Evolutionary conservation across 2,329 filamentous ascomycete genomes (phyloP), one percentile per base, ranked within the genome.

Genomic region (Meredithiella fracta): DNA sequence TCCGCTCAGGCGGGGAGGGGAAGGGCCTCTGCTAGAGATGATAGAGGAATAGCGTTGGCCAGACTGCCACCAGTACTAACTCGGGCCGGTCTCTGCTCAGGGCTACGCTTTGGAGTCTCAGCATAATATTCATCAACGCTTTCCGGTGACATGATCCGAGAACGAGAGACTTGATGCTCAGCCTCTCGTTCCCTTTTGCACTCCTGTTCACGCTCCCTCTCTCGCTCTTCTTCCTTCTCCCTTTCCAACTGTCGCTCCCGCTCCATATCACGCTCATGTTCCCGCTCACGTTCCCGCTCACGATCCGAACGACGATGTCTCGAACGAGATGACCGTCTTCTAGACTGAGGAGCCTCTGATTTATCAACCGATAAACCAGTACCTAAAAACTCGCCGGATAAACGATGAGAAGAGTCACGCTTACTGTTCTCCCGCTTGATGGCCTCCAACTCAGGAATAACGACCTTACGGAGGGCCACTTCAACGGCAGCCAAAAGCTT

Each of bases 401-500:
- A 83, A 56, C 79, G 79, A 9, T 79, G 79, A 11, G 62, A 80
- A 61, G 62, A 80, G 61, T 84, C 77, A 60, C 83, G 80, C 61
- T 84, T 83, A 67, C 86, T 90, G 66, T 91, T 86, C 64, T 95
- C 89, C 63, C 90, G 82, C 67, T 95, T 96, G 55, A 98, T 73
- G 8, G 89, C 87, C 62, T 88, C 91, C 47, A 98, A 74, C 67
- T 98, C 91, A 0, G 92, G 92, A 2, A 98, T 71, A 54, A 96
- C 94, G 52, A 95, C 75, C 51, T 89, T 79, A 60, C 88, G 83
- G 64, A 96, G 94, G 14, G 89, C 89, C 69, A 95, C 89, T 69
- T 96, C 90, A 2, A 96, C 90, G 0, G 89, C 92, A 64, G 92
- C 86, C 1, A 96, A 76, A 1, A 96, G 72, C 65, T 88, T 92